Evolutionary conservation across 176 grass and related monocot genomes (phyloP).

Genomic region (Musa troglodytarum): DNA sequence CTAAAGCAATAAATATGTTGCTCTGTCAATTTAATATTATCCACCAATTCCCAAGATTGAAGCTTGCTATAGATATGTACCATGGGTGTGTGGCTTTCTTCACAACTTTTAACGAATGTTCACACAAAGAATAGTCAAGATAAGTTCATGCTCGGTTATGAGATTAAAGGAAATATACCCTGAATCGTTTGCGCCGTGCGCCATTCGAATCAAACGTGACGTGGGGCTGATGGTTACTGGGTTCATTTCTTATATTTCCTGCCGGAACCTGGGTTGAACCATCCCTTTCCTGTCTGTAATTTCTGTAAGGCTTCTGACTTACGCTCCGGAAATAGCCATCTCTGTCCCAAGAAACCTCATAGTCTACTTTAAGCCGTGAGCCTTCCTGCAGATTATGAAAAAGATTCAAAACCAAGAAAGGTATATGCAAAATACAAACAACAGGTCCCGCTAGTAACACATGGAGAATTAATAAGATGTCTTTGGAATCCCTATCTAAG

Average conservation of each 20-base stretch:
- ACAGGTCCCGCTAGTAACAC: too few relatives aligned
- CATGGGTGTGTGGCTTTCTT: background rate
- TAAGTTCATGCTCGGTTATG: background rate
- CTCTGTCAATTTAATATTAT: too few relatives aligned
- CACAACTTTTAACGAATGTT: background rate
- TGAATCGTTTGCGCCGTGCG: slow-evolving; percentile 70
- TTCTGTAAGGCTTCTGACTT: slow-evolving; percentile 25
- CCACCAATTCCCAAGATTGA: too few relatives aligned
- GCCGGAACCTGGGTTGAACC: slow-evolving; percentile 15
- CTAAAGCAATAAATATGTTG: too few relatives aligned
- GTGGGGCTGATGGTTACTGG: slow-evolving; percentile 11
- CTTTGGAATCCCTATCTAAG: background rate
- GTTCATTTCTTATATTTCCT: slow-evolving; percentile 34
- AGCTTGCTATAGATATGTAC: too few relatives aligned
- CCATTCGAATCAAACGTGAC: slow-evolving; percentile 32
- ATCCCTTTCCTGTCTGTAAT: slow-evolving; percentile 36
- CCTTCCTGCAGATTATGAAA: slow-evolving; percentile 51
- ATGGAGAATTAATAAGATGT: too few relatives aligned
- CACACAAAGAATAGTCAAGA: background rate
- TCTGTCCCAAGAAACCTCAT: slow-evolving; percentile 69
- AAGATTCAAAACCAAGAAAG: slow-evolving; percentile 7
- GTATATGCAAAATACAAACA: background rate
- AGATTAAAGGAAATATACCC: slow-evolving; percentile 33
- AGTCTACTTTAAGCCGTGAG: slow-evolving; percentile 80
- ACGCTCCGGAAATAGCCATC: slow-evolving; percentile 61